Percentiles rank a stretch among this genome's conserved stretches.
These are phyloP conservation scores for Pleomassaria siparia DNA, from an alignment of 2,329 filamentous ascomycete species.

Conservation along the genomic window DNA sequence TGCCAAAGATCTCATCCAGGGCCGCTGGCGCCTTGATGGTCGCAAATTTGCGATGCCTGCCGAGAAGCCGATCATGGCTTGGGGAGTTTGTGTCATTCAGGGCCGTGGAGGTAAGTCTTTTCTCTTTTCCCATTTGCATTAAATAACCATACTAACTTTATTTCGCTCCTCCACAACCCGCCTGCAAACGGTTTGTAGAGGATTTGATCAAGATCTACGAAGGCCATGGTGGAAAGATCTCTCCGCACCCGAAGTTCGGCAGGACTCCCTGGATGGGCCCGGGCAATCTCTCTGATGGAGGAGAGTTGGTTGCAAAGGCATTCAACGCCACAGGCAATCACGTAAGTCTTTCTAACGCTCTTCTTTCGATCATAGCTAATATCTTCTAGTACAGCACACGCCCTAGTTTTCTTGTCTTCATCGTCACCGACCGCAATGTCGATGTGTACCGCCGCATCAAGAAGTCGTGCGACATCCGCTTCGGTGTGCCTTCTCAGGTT, in stretches of 20 bases:
- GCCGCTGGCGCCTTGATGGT: slow-evolving; percentile 84
- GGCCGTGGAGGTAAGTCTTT: too few relatives aligned
- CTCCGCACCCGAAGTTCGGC: slow-evolving; percentile 25
- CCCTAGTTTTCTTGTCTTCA: slow-evolving; percentile 78
- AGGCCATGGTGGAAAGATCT: slow-evolving; percentile 62
- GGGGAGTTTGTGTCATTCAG: slow-evolving; percentile 72
- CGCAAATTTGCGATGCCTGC: slow-evolving; percentile 76
- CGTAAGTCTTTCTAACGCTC: not conserved
- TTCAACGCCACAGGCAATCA: slow-evolving; percentile 58
- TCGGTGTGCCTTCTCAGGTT: slow-evolving; percentile 80
- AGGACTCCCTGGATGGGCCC: slow-evolving; percentile 35
- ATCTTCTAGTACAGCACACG: slow-evolving; percentile 39
- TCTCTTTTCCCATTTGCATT: too few relatives aligned
- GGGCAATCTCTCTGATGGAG: slow-evolving; percentile 40
- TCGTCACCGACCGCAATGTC: slow-evolving; percentile 71
- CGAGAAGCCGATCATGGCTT: slow-evolving; percentile 62
- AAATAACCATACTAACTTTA: too few relatives aligned
- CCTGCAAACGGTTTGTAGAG: slow-evolving; percentile 57
- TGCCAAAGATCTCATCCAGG: slow-evolving; percentile 53
- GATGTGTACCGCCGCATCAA: slow-evolving; percentile 83
- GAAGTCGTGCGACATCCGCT: slow-evolving; percentile 83
- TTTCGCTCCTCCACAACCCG: slow-evolving; percentile 44
- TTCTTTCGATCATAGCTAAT: not conserved
- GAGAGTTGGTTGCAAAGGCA: slow-evolving; percentile 57
- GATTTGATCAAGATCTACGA: slow-evolving; percentile 64